These are phyloP conservation scores for Eutrema heterophyllum DNA, from an alignment of 345 rosid genomes.

Conservation along the genomic window DNA sequence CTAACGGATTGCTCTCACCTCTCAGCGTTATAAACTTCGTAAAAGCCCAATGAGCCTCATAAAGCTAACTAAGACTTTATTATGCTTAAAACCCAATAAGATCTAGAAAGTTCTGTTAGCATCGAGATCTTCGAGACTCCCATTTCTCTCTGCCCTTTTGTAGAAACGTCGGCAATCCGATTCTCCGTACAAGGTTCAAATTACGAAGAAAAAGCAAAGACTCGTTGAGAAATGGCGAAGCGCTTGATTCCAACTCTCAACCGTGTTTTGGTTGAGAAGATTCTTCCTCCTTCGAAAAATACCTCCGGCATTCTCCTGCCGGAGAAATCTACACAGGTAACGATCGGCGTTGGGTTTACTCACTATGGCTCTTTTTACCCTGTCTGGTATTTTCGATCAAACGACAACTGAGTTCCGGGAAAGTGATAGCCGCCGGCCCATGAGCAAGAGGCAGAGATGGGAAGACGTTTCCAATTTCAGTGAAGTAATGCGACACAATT, in stretches of 20 bases:
- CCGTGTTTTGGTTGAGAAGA: slow-evolving; percentile 68
- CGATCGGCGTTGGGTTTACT: neutral
- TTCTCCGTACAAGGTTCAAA: neutral
- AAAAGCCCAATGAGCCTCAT: neutral
- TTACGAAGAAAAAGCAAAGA: neutral
- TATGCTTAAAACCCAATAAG: neutral
- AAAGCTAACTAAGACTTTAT: neutral
- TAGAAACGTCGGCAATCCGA: neutral
- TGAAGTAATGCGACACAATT: slow-evolving; percentile 74
- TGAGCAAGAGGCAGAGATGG: slow-evolving; percentile 54
- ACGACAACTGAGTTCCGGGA: slow-evolving; percentile 59
- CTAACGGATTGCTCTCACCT: neutral
- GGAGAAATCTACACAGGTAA: slow-evolving; percentile 60
- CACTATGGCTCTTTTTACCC: neutral
- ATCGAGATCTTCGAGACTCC: neutral
- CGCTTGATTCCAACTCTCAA: slow-evolving; percentile 68
- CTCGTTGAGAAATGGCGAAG: slow-evolving; percentile 47
- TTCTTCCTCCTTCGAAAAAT: slow-evolving; percentile 60
- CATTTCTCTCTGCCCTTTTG: neutral
- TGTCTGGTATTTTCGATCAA: neutral
- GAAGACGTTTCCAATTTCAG: slow-evolving; percentile 44
- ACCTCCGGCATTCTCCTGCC: slow-evolving; percentile 64
- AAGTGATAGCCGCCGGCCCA: slow-evolving; percentile 64
- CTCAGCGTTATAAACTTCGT: neutral
- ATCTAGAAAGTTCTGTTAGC: neutral